Evolutionary conservation across 495 filamentous ascomycete genomes (phyloP).

Genomic region (Friedmanniomyces simplex): DNA sequence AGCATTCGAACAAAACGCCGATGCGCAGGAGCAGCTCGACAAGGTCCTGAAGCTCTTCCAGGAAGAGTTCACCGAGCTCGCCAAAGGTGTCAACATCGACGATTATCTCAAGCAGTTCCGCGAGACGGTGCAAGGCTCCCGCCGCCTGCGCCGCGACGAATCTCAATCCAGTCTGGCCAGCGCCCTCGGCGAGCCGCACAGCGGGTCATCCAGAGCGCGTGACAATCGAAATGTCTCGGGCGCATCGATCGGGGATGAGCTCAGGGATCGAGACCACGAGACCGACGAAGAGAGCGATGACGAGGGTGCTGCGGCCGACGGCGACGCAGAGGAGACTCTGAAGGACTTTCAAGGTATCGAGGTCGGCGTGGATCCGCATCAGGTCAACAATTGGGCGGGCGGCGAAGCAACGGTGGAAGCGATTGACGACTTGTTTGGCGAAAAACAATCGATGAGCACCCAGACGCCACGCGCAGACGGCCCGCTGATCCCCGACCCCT

Average conservation of each 20-base stretch:
- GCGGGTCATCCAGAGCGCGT: neutral
- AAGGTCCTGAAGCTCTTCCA: neutral
- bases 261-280: neutral
- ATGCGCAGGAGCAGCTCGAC: conserved; percentile 1
- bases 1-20: neutral
- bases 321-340: neutral
- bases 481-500: neutral
- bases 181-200: neutral
- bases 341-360: neutral
- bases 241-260: neutral
- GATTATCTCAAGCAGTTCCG: neutral
- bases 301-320: neutral
- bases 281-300: neutral
- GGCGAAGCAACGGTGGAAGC: neutral
- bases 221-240: neutral
- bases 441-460: neutral
- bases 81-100: neutral
- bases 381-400: neutral
- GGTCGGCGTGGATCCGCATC: neutral
- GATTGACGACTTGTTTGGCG: neutral
- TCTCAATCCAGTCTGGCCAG: neutral
- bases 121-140: neutral
- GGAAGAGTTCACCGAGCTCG: neutral
- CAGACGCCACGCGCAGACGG: neutral
- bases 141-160: neutral